A percentile compares a stretch with the other conserved stretches of the same genome.
Conservation (phyloP, 768 basidiomycete species). For the Tremella yokohamensis region DNA sequence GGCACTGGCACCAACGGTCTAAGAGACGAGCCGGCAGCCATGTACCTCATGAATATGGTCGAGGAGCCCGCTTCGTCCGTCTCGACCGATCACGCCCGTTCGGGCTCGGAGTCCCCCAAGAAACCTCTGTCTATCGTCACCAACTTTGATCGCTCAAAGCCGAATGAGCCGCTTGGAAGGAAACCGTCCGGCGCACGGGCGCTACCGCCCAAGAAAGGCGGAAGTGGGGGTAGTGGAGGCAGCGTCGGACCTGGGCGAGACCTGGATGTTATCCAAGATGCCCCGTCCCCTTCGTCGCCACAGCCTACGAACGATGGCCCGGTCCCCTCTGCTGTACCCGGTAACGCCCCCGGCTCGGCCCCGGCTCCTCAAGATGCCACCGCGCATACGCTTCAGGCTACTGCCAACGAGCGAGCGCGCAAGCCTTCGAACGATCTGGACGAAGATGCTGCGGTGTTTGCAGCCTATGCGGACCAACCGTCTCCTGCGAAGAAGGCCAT, state of each 20-base stretch:
- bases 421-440: slow-evolving; percentile 24
- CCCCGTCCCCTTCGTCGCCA: slow-evolving; percentile 14
- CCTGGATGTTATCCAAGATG: slow-evolving; percentile 27
- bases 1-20: slow-evolving; percentile 12
- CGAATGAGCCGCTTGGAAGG: slow-evolving; percentile 31
- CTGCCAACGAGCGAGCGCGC: background rate
- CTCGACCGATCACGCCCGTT: background rate
- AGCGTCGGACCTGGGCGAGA: slow-evolving; percentile 8
- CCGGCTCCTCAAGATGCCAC: too few species aligned
- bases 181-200: slow-evolving; percentile 51
- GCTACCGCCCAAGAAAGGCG: slow-evolving; percentile 39
- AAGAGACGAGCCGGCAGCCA: slow-evolving; percentile 43
- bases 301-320: background rate
- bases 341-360: background rate
- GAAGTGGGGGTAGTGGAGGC: slow-evolving; percentile 17
- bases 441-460: slow-evolving; percentile 41
- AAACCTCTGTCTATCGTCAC: slow-evolving; percentile 34
- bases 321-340: background rate
- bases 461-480: slow-evolving; percentile 39
- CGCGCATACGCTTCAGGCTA: background rate
- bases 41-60: slow-evolving; percentile 45
- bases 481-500: slow-evolving; percentile 27
- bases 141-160: slow-evolving; percentile 14
- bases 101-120: slow-evolving; percentile 5
- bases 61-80: slow-evolving; percentile 21